These are phyloP conservation scores for Setaria italica DNA, from an alignment of 202 grass and related monocot genomes.

Conservation along the genomic window DNA sequence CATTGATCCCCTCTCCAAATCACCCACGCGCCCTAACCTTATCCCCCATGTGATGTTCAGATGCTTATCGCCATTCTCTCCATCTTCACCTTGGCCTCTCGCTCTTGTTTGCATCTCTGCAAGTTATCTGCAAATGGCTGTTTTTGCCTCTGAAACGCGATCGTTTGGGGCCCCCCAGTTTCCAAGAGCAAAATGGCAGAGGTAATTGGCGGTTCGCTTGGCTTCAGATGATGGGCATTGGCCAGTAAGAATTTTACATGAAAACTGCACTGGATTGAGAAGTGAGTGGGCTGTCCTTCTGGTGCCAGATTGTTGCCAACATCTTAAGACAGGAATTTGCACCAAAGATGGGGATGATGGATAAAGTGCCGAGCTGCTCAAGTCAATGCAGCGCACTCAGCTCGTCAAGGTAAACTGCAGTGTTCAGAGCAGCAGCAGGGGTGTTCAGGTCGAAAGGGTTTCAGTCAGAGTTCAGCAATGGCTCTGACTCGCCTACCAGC, in stretches of 20 bases:
- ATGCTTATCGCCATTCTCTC: conserved; percentile 3
- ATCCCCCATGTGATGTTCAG: conserved; percentile 24
- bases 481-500: neutral
- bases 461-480: conserved; percentile 36
- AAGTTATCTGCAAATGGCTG: conserved; percentile 11
- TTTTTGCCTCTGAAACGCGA: neutral
- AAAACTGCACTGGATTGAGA: neutral
- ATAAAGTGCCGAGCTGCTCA: conserved; percentile 35
- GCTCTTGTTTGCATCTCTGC: conserved; percentile 16
- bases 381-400: conserved; percentile 36
- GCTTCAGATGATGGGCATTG: too few species aligned
- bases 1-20: conserved; percentile 48
- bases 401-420: conserved; percentile 20
- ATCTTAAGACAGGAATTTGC: conserved; percentile 8
- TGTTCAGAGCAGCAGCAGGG: neutral
- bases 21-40: conserved; percentile 33
- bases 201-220: too few species aligned
- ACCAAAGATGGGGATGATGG: neutral
- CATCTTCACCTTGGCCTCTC: conserved; percentile 1
- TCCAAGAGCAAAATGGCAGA: too few species aligned
- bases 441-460: conserved; percentile 45
- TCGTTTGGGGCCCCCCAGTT: neutral
- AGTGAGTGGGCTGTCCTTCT: too few species aligned
- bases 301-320: too few species aligned
- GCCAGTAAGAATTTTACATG: too few species aligned